These are phyloP conservation scores for Aspergillus taichungensis DNA, from an alignment of 495 filamentous ascomycete species.

Conservation along the genomic window DNA sequence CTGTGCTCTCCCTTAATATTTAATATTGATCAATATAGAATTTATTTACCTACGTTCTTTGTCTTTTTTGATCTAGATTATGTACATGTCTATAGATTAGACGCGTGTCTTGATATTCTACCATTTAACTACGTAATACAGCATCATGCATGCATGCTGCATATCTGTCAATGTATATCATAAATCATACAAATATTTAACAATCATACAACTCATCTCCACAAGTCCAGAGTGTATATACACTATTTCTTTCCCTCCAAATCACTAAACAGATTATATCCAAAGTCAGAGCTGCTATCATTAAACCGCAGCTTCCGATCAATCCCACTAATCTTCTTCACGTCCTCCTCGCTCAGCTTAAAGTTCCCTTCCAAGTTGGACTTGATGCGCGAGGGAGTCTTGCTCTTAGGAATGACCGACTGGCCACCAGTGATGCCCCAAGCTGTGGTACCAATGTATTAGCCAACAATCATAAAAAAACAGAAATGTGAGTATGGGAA, in stretches of 20 bases:
- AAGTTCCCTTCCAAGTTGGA: conserved; percentile 53
- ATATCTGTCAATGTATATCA: too few species aligned
- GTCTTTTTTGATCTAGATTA: too few species aligned
- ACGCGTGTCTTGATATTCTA: too few species aligned
- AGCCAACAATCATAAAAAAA: neutral
- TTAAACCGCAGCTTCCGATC: conserved; percentile 55
- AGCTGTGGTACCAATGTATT: conserved; percentile 24
- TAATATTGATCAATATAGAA: too few species aligned
- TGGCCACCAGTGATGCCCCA: conserved; percentile 61
- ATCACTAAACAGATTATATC: conserved; percentile 49
- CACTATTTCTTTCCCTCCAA: conserved; percentile 47
- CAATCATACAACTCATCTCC: too few species aligned
- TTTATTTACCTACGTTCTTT: too few species aligned
- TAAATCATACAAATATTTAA: too few species aligned
- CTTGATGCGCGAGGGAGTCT: conserved; percentile 44
- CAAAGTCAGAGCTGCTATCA: conserved; percentile 46
- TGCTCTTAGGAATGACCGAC: conserved; percentile 59
- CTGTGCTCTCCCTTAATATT: too few species aligned
- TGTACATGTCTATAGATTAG: too few species aligned
- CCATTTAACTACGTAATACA: neutral
- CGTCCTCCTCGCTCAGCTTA: conserved; percentile 40
- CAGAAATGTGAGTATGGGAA: too few species aligned
- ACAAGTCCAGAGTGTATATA: too few species aligned
- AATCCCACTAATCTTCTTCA: conserved; percentile 43
- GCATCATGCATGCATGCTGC: neutral